Conservation (phyloP, 2,329 filamentous ascomycete genomes). For the Huntiella bhutanensis region DNA sequence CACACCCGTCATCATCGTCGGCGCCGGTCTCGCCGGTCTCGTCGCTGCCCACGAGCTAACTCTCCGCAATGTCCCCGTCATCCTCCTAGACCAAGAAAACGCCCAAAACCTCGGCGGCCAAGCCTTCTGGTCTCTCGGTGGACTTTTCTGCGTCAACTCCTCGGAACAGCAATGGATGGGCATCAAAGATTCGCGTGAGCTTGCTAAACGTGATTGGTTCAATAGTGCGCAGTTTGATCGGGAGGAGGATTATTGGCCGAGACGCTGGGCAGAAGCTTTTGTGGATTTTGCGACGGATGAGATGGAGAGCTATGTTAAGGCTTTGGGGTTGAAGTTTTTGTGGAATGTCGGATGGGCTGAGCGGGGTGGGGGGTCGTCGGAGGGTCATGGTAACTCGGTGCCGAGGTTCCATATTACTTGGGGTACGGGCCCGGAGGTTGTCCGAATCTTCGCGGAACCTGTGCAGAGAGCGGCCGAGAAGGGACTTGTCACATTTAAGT, state of each 20-base stretch:
- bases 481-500: conserved; percentile 35
- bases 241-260: conserved; percentile 35
- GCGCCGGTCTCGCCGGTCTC: conserved; percentile 38
- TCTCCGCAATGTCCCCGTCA: conserved; percentile 27
- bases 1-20: conserved; percentile 34
- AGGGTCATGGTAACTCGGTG: conserved; percentile 42
- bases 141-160: conserved; percentile 40
- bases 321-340: conserved; percentile 31
- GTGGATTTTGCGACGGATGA: conserved; percentile 41
- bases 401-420: conserved; percentile 44
- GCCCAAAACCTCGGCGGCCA: conserved; percentile 38
- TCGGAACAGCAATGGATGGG: conserved; percentile 36
- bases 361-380: conserved; percentile 33
- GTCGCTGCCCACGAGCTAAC: conserved; percentile 39
- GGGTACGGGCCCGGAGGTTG: conserved; percentile 42
- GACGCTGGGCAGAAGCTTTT: conserved; percentile 43
- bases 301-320: conserved; percentile 38
- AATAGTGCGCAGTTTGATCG: conserved; percentile 39
- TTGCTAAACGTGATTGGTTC: conserved; percentile 41
- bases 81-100: conserved; percentile 41
- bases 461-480: conserved; percentile 31
- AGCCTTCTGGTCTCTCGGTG: conserved; percentile 45
- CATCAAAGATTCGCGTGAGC: conserved; percentile 36
- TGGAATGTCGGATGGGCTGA: conserved; percentile 42
- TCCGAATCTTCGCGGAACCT: conserved; percentile 37